These are phyloP conservation scores for Debaryomyces psychrophilus DNA, from an alignment of 1,139 yeast genomes.

Conservation along the genomic window DNA sequence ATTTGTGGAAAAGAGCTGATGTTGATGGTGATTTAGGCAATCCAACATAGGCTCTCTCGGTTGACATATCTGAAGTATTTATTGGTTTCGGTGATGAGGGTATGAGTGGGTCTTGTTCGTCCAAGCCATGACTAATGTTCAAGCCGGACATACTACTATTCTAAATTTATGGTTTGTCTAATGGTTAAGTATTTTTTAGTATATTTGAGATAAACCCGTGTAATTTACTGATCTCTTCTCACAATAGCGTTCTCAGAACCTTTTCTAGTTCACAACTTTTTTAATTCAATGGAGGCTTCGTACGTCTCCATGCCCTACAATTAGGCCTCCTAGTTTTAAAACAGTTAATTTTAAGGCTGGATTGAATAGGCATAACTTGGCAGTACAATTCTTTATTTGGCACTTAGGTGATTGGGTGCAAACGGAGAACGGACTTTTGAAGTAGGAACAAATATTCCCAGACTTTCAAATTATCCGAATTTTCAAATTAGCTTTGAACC, in stretches of 20 bases:
- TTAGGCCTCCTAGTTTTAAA: too few relatives aligned
- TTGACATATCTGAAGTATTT: not conserved
- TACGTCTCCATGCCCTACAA: not conserved
- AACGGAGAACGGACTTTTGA: not conserved
- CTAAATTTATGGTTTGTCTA: too few relatives aligned
- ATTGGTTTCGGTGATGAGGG: not conserved
- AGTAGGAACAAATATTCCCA: not conserved
- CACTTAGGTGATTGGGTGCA: slow-evolving; percentile 2
- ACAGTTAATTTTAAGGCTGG: too few relatives aligned
- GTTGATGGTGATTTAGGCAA: slow-evolving; percentile 8
- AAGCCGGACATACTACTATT: not conserved
- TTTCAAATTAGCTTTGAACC: too few relatives aligned
- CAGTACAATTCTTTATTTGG: not conserved
- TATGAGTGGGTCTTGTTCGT: slow-evolving; percentile 3
- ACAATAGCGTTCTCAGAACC: too few relatives aligned
- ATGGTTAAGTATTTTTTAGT: too few relatives aligned
- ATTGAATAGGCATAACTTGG: not conserved
- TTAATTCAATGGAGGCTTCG: too few relatives aligned
- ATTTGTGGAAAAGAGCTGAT: slow-evolving; percentile 3
- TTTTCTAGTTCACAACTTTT: too few relatives aligned
- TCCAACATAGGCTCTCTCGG: not conserved
- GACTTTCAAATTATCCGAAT: not conserved
- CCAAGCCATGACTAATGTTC: not conserved
- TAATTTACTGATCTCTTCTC: not conserved
- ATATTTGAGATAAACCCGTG: too few relatives aligned